Base-by-base conservation (phyloP, 176 grass and related monocot genomes). In the Calamus simplicifolius region DNA sequence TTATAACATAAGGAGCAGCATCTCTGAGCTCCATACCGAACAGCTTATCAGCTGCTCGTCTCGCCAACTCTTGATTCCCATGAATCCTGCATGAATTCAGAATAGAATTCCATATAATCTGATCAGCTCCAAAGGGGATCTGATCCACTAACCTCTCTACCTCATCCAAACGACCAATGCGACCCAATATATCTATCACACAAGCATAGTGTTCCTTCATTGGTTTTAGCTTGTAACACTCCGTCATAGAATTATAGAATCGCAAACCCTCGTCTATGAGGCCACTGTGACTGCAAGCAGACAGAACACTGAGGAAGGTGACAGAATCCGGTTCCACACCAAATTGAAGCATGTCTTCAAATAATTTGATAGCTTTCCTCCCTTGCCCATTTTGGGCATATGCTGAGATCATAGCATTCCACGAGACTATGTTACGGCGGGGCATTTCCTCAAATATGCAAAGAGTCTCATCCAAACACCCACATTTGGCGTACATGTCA, bases 101-200 rank as follows among this genome's bases (percentile, higher is more conserved):
- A 80, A 97, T 78, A 19, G 87, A 91, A 54, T 71, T 87, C 92
- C 92, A 97, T 63, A 97, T 91, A 61, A 88, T n/a, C n/a, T n/a
- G n/a, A n/a, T n/a, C n/a, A n/a, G n/a, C n/a, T n/a, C n/a, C n/a
- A n/a, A n/a, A 90, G 16, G 91, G 85, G 64, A 96, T 72, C 50
- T 86, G 58, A 54, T 53, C 56, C 64, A 96, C 50, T 68, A 90
- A 69, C 53, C 81, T 76, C 67, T 90, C 72, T 53, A 96, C 53
- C 57, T 87, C 66, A 67, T 79, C 75, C 5, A 96, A 87, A 58
- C 19, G 51, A 27, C 87, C 86, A 23, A 76, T 80, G 4, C 92
- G 80, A 65, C 80, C 83, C 62, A 90, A 82, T 67, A 85, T 67
- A 76, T 90, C 75, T 6, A 96, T 57, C 49, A 80, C 74, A 74